Conservation (phyloP, 2,329 filamentous ascomycete species). For the Aspergillus brasiliensis region DNA sequence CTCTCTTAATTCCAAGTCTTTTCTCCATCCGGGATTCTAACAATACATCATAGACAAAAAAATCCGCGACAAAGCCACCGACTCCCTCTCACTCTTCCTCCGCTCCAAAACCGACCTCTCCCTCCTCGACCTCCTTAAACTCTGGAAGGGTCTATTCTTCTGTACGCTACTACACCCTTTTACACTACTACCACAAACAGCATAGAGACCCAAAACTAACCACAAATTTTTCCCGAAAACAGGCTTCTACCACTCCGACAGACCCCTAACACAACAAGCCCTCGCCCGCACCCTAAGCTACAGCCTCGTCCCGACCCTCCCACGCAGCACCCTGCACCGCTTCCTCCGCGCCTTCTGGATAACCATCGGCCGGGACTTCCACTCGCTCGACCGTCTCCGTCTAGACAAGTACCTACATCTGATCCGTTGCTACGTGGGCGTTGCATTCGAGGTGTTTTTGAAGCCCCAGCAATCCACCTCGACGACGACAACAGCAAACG, state of each 20-base stretch:
- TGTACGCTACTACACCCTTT: conserved; percentile 46
- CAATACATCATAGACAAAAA: conserved; percentile 64
- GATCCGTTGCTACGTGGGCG: conserved; percentile 74
- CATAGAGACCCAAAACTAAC: background rate
- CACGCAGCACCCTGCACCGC: conserved; percentile 46
- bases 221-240: background rate
- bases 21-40: conserved; percentile 10
- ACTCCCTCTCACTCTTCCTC: conserved; percentile 77
- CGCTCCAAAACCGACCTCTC: conserved; percentile 63
- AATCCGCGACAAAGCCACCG: conserved; percentile 74
- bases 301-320: conserved; percentile 63
- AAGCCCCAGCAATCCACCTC: conserved; percentile 22
- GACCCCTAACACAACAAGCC: conserved; percentile 80
- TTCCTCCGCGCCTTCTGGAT: conserved; percentile 70
- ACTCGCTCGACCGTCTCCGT: conserved; percentile 69
- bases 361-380: conserved; percentile 70
- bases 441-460: conserved; percentile 59
- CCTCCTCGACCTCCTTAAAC: conserved; percentile 74
- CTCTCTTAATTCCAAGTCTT: background rate
- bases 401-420: conserved; percentile 94
- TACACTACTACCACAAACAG: background rate
- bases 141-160: conserved; percentile 96
- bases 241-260: conserved; percentile 91
- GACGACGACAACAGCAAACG: conserved; percentile 8
- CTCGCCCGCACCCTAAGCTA: conserved; percentile 76